Base-by-base conservation (phyloP, 2,329 filamentous ascomycete species). In the Pseudogymnoascus destructans region DNA sequence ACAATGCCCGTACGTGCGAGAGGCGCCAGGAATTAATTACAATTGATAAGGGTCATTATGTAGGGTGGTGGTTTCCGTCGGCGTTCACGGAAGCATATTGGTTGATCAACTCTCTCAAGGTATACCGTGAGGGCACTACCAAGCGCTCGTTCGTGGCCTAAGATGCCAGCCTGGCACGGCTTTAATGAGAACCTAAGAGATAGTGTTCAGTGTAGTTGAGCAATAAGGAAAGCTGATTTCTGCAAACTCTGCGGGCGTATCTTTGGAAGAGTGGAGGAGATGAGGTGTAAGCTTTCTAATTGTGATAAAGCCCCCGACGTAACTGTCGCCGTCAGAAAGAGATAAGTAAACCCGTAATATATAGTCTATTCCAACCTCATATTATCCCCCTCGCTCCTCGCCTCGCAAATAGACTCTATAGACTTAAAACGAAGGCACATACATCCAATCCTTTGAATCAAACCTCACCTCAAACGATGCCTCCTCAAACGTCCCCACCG, bases 401-500 rank as follows among this genome's bases (percentile, higher is more conserved):
- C 23, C 13, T n/a, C 7, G 3, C 9, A 27, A 25, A 27, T 49
- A 58, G 13, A 33, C 36, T 27, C 19, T 35, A 42, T 19, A 32
- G 40, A 15, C 59, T 46, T 61, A 67, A 5, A 30, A 30, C 27
- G 65, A 66, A 21, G 60, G 65, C 33, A 32, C 30, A 66, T 79
- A 86, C 68, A 76, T 64, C 84, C 85, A 88, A 68, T 73, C 73
- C 5, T 70, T 72, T 21, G 78, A 76, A 46, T 79, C 76, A 65
- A 88, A 82, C 6, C 82, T 73, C 8, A 85, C 78, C 70, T 89
- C 85, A 63, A 88, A 84, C 54, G 78, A 77, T 1, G 86, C 79
- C n/a, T 72, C 75, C 2, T 85, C 83, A 69, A 84, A 90, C 10
- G 83, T 78, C 1, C 88, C 87, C 49, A 93, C 75, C 0, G 85